Evolutionary conservation across 768 basidiomycete species (phyloP), one percentile per base, ranked within the genome.

Genomic region (Boletus edulis): DNA sequence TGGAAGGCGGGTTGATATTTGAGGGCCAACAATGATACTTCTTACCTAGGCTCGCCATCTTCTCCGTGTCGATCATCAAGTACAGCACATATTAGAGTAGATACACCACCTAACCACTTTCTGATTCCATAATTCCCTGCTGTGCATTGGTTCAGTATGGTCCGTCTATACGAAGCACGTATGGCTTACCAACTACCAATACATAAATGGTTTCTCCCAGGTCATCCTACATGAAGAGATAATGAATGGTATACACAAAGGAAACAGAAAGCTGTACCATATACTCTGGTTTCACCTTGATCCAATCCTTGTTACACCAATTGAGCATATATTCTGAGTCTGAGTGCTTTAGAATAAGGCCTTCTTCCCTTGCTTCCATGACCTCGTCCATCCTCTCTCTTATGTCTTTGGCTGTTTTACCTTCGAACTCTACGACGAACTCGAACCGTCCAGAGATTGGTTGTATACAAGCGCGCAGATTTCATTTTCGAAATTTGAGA

Each of bases 151-250:
- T 43, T 57, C 1, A 22, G 46, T n/a, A 42, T 2, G 17, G 12
- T 27, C 53, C 6, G 20, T 3, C 17, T 13, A n/a, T 17, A 48
- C 1, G 4, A 10, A 51, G 17, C 12, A 46, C 3, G 31, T 22
- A 15, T 24, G 29, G 63, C 85, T 59, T 65, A 86, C 92, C 91
- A 34, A 98, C 84, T 24, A 98, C 94, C 9, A 98, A 73, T 1
- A 96, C 83, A 62, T 98, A 95, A 4, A 95, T 86, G 0, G 89
- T 94, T 73, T 97, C 94, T 8, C 91, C 93, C 81, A 95, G 83
- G 56, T 91, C 88, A 61, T 95, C 93, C 90, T 91, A 50, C 9
- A 43, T 15, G 13, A 40, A 15, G 11, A 46, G 7, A 9, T 20
- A 34, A 41, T 66, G 29, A 61, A 18, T 13, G 18, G 17, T 22